Evolutionary conservation across 1,139 yeast species (phyloP).

Genomic region (Geotrichum citri-aurantii): DNA sequence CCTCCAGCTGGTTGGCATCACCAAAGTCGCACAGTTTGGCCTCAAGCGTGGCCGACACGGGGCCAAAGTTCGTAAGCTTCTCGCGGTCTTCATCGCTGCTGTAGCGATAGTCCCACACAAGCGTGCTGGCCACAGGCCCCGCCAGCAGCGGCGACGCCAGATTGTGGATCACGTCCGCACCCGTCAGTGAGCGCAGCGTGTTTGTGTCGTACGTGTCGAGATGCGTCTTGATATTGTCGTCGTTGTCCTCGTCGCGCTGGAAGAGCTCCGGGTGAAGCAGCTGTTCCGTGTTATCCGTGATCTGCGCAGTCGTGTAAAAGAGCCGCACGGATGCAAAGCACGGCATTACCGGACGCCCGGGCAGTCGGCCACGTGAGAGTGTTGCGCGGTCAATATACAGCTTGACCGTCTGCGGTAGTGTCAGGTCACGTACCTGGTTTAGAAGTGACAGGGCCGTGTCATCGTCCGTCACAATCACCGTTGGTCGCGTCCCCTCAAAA

Average conservation of each 20-base stretch:
- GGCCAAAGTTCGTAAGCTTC: slow-evolving; percentile 31
- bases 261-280: slow-evolving; percentile 3
- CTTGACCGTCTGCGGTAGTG: slow-evolving; percentile 19
- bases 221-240: slow-evolving; percentile 17
- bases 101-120: slow-evolving; percentile 35
- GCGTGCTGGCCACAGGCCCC: slow-evolving; percentile 37
- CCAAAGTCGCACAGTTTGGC: slow-evolving; percentile 24
- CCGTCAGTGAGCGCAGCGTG: slow-evolving; percentile 34
- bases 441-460: slow-evolving; percentile 27
- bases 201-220: slow-evolving; percentile 31
- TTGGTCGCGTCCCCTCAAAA: slow-evolving; percentile 25
- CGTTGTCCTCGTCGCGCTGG: slow-evolving; percentile 1
- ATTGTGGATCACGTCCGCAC: slow-evolving; percentile 35
- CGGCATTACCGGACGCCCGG: slow-evolving; percentile 24
- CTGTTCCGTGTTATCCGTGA: slow-evolving; percentile 9
- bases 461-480: slow-evolving; percentile 33
- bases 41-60: slow-evolving; percentile 35
- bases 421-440: slow-evolving; percentile 21
- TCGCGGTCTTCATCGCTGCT: slow-evolving; percentile 18
- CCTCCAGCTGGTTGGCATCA: slow-evolving; percentile 5
- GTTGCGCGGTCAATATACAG: slow-evolving; percentile 23
- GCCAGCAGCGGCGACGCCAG: slow-evolving; percentile 30
- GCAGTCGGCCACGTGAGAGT: slow-evolving; percentile 30
- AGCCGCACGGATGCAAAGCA: slow-evolving; percentile 31
- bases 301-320: slow-evolving; percentile 26